These are phyloP conservation scores for Auricularia cornea DNA, from an alignment of 768 basidiomycete genomes.

Conservation along the genomic window DNA sequence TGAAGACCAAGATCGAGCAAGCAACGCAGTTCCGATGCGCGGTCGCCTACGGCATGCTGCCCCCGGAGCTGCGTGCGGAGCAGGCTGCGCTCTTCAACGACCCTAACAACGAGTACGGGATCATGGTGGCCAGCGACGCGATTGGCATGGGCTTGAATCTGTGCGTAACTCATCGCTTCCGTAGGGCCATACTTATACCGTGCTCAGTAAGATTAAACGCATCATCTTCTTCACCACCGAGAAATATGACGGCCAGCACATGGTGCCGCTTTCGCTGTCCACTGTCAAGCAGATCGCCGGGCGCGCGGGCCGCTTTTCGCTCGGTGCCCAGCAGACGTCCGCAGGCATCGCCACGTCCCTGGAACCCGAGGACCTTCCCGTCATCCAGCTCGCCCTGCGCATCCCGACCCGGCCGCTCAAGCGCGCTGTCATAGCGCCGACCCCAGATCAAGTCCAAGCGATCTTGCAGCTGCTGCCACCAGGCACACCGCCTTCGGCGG, in stretches of 20 bases:
- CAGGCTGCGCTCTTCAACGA: constrained; percentile 92
- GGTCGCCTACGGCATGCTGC: constrained; percentile 85
- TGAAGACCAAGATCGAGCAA: constrained; percentile 67
- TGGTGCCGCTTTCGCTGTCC: constrained; percentile 50
- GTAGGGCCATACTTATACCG: too few species aligned
- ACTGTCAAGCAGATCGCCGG: constrained; percentile 93
- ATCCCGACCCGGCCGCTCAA: constrained; percentile 41
- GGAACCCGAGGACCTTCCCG: constrained; percentile 48
- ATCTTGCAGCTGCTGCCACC: constrained; percentile 25
- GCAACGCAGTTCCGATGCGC: constrained; percentile 73
- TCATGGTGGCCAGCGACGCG: constrained; percentile 89
- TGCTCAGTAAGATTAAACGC: constrained; percentile 76
- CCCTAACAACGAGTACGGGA: constrained; percentile 70
- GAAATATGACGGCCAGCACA: constrained; percentile 52
- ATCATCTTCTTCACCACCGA: constrained; percentile 64
- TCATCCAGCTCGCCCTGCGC: constrained; percentile 48
- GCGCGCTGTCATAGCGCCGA: constrained; percentile 40
- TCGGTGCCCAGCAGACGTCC: constrained; percentile 38
- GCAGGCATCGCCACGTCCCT: constrained; percentile 73
- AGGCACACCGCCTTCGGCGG: constrained; percentile 18
- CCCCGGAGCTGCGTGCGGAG: constrained; percentile 84
- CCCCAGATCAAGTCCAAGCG: constrained; percentile 13
- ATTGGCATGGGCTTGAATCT: constrained; percentile 97
- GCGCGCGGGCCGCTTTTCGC: constrained; percentile 82
- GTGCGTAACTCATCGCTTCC: constrained; percentile 39